Base-by-base conservation (phyloP, 2,329 filamentous ascomycete genomes). In the Botrytis aclada region DNA sequence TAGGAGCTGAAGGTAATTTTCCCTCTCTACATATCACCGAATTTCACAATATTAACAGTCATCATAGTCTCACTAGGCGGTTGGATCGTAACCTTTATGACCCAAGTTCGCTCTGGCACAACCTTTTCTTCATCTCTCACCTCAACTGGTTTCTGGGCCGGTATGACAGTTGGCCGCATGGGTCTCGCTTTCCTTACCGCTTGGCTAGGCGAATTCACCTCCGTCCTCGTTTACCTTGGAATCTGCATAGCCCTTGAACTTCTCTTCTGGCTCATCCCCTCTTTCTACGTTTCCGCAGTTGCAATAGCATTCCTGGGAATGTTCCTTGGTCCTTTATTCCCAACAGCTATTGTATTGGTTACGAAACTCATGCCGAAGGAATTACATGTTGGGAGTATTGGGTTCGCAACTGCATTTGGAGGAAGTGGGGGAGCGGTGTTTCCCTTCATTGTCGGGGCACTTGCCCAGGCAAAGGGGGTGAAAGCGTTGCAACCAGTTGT, bases 1-100 rank as follows among this genome's bases (percentile, higher is more conserved):
- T 95, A 0, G 94, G 94, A 4, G 86, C 89, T 9, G 93, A 97
- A 72, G 70, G 70, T 72, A 67, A 7, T n/a, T 56, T 20, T 6
- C 9, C 7, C 4, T 10, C 5, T 32, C 4, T 18, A 25, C 32
- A 22, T 9, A 25, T 37, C 22, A 8, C 5, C 34, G 18, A 1
- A 14, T 8, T 8, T 32, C 20, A 10, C 9, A 14, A 9, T 43
- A 66, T 41, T 65, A 32, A 64, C 45, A 43, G n/a, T 8, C n/a
- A 56, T 41, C 29, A 41, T 39, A 81, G 91, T 93, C 73, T 89
- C 88, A 0, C 84, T 94, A 2, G 91, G 91, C 25, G 93, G 92
- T 22, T 95, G 93, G 93, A 90, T 97, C 74, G 91, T 93, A 66
- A 92, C 91, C 0, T 96, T 97, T 80, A 96, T 97, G 92, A 89